Conservation (phyloP, 495 filamentous ascomycete genomes). For the Xylaria bambusicola region DNA sequence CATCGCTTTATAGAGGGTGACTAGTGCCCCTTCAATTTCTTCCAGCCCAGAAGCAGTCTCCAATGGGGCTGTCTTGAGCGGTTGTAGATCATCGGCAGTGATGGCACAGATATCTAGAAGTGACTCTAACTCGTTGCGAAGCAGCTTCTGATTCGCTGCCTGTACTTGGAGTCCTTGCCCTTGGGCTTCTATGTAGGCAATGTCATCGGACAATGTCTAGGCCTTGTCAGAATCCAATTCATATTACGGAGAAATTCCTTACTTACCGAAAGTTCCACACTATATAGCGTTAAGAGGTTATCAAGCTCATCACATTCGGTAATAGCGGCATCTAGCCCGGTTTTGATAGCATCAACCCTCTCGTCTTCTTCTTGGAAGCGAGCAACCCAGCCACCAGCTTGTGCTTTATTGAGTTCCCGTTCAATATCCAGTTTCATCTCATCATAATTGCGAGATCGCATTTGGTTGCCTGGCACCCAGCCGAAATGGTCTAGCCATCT, state of each 20-base stretch:
- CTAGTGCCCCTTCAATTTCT: constrained; percentile 72
- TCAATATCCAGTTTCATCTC: constrained; percentile 80
- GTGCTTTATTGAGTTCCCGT: constrained; percentile 83
- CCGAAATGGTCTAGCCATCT: constrained; percentile 83
- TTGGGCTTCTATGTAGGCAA: constrained; percentile 95
- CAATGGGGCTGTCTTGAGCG: constrained; percentile 72
- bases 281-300: constrained; percentile 87
- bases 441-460: constrained; percentile 72
- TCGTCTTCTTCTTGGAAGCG: constrained; percentile 89
- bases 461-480: constrained; percentile 75
- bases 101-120: constrained; percentile 88
- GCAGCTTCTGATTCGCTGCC: constrained; percentile 92
- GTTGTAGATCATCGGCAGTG: constrained; percentile 67
- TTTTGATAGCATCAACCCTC: constrained; percentile 77
- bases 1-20: constrained; percentile 93
- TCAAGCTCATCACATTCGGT: constrained; percentile 95
- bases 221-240: constrained; percentile 36
- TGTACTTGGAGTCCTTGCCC: constrained; percentile 95
- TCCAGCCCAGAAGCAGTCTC: constrained; percentile 69
- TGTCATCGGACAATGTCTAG: constrained; percentile 90
- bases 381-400: constrained; percentile 89
- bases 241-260: not conserved
- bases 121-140: constrained; percentile 81
- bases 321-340: constrained; percentile 82
- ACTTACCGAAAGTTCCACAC: constrained; percentile 88